Evolutionary conservation across 306 rosid species (phyloP), one percentile per base, ranked within the genome.

Genomic region (Trichosanthes cucumerina): DNA sequence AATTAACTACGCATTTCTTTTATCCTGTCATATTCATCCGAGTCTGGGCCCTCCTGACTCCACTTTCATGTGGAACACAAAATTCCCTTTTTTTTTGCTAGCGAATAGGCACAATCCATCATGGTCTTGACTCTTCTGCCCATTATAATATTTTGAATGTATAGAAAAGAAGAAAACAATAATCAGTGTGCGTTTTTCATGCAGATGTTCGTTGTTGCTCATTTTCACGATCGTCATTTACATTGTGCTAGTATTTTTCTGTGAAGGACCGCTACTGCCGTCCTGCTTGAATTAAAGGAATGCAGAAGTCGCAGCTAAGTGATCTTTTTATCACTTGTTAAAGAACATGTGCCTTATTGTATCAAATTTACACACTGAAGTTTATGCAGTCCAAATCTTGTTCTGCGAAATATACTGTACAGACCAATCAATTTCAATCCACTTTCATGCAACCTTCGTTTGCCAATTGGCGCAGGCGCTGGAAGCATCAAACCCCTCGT

Each of bases 241-340:
- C 49, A 39, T 79, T 2, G 66, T 79, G 54, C 38, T 83, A 64
- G 75, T 74, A 21, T 66, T 79, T 47, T 9, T 46, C 21, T 79
- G 86, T 54, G 52, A 44, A 54, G 83, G 83, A 56, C 89, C 81
- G 36, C 80, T 88, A 63, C 74, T 90, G 85, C 12, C 83, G 13
- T 78, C 88, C 9, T 88, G 94, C 87, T 80, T 84, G 84, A 84
- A 73, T 49, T 73, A 28, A 82, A 75, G 81, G 56, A 66, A 53
- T 8, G 33, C 36, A 76, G 68, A 49, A 47, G 41, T 24, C 8
- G 59, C 41, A 70, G 76, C 56, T 70, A 73, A 46, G 59, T 47
- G 46, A 74, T 33, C 14, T 50, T 26, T 11, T 50, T 50, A 73
- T 49, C 78, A 49, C 43, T 46, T 18, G 18, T 28, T 49, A 24